Conservation (phyloP, 192 early-diverging fungal species). For the Lobosporangium transversale region DNA sequence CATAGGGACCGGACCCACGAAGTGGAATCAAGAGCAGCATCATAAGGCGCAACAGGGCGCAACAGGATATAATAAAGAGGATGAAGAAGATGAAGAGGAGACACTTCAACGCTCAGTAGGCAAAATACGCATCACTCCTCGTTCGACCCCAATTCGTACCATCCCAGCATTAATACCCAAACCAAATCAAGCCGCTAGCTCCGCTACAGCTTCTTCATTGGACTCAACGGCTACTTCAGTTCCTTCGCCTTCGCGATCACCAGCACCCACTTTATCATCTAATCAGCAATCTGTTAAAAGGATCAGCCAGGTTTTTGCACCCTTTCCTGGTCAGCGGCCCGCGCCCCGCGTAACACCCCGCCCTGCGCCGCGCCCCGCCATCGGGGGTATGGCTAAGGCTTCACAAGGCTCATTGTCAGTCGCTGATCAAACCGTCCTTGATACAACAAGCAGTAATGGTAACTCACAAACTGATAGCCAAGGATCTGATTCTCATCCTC, state of each 20-base stretch:
- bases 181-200: no score
- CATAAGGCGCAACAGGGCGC: not conserved
- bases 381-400: constrained; percentile 13
- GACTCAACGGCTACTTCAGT: no score
- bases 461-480: no score
- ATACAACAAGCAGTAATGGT: no score
- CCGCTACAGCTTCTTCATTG: no score
- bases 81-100: constrained; percentile 46
- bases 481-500: no score
- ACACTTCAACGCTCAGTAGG: constrained; percentile 23
- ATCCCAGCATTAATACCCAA: no score
- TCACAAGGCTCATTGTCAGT: constrained; percentile 2
- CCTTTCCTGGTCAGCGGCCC: constrained; percentile 24
- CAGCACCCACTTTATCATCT: not conserved
- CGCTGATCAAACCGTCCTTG: not conserved
- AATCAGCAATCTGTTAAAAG: not conserved
- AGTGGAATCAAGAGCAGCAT: constrained; percentile 2
- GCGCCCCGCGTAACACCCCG: constrained; percentile 21
- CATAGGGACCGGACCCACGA: no score
- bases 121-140: constrained; percentile 6
- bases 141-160: not conserved
- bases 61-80: constrained; percentile 7
- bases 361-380: constrained; percentile 15
- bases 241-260: not conserved
- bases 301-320: constrained; percentile 21